Evolutionary conservation across 2,329 filamentous ascomycete genomes (phyloP).

Genomic region (Hypoxylon rubiginosum): DNA sequence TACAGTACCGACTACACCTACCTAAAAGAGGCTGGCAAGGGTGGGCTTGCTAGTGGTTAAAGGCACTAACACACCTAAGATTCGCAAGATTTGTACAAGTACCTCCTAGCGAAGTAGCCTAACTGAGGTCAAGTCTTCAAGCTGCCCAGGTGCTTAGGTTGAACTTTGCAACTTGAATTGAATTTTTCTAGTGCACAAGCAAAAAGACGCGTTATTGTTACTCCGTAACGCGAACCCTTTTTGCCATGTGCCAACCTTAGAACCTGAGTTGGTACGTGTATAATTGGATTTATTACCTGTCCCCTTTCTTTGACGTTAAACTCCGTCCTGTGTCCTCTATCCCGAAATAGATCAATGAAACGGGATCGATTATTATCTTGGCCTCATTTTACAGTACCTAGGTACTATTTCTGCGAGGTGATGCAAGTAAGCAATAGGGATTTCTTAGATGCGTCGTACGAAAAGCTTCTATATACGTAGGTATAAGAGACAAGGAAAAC

Average conservation of each 20-base stretch:
- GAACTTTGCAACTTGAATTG: neutral
- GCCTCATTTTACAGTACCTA: neutral
- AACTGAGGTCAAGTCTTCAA: no score
- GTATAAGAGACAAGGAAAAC: neutral
- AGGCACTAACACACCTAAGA: neutral
- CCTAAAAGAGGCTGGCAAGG: neutral
- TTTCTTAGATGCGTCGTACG: neutral
- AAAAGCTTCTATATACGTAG: neutral
- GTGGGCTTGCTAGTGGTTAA: constrained; percentile 1
- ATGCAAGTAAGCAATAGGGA: neutral
- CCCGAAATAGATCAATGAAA: constrained; percentile 21
- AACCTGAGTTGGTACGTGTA: constrained; percentile 8
- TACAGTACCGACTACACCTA: constrained; percentile 6
- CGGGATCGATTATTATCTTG: neutral
- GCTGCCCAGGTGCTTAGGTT: no score
- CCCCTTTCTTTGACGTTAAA: constrained; percentile 1
- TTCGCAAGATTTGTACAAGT: neutral
- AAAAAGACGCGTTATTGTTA: constrained; percentile 23
- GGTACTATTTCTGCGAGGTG: neutral
- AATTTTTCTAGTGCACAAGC: neutral
- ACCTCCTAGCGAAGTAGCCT: neutral
- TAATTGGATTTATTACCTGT: constrained; percentile 1
- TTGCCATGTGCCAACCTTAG: constrained; percentile 18
- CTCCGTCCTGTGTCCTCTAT: neutral
- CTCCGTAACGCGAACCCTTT: constrained; percentile 20